Percentiles rank a stretch among this genome's conserved stretches.
phyloP scores from a whole-genome alignment of 352 stramenopile species.

The Phytophthora cajani region DNA sequence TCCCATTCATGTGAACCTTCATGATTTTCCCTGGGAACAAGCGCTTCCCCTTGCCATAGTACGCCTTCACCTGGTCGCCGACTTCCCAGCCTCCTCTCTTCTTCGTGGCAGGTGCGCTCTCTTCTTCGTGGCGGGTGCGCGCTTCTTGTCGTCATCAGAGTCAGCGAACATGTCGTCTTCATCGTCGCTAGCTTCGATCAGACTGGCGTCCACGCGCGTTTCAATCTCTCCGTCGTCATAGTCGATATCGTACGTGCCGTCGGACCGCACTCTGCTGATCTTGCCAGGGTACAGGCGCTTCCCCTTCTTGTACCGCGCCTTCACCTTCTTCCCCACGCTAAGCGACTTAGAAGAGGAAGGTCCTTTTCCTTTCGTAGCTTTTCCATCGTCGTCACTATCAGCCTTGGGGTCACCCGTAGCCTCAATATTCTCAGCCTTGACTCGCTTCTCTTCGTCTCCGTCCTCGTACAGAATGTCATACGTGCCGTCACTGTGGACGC shows the following conservation, averaged over 20 bases:
- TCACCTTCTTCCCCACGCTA: constrained; percentile 40
- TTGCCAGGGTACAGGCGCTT: constrained; percentile 54
- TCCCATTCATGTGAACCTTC: constrained; percentile 63
- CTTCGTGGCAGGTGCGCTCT: constrained; percentile 4
- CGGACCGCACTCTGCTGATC: constrained; percentile 53
- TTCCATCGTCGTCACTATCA: constrained; percentile 22
- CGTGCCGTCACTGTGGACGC: constrained; percentile 57
- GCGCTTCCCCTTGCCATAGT: constrained; percentile 62
- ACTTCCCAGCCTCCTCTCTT: constrained; percentile 43
- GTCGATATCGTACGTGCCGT: constrained; percentile 65
- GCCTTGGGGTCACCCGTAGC: constrained; percentile 6
- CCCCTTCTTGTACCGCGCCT: constrained; percentile 54
- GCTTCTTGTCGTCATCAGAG: constrained; percentile 36
- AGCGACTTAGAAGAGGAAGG: constrained; percentile 18
- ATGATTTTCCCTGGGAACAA: constrained; percentile 70
- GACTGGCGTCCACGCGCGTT: constrained; percentile 41
- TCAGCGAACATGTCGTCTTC: constrained; percentile 63
- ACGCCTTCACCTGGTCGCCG: constrained; percentile 45
- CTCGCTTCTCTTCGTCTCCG: constrained; percentile 56
- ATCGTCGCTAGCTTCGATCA: constrained; percentile 34
- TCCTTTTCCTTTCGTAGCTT: constrained; percentile 11
- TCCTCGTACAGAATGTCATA: constrained; percentile 78
- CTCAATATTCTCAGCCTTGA: constrained; percentile 43
- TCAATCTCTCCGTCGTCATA: constrained; percentile 82
- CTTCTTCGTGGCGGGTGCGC: constrained; percentile 1